Evolutionary conservation across 2,329 filamentous ascomycete species (phyloP), one percentile per base, ranked within the genome.

Genomic region (Orbilia oligospora): DNA sequence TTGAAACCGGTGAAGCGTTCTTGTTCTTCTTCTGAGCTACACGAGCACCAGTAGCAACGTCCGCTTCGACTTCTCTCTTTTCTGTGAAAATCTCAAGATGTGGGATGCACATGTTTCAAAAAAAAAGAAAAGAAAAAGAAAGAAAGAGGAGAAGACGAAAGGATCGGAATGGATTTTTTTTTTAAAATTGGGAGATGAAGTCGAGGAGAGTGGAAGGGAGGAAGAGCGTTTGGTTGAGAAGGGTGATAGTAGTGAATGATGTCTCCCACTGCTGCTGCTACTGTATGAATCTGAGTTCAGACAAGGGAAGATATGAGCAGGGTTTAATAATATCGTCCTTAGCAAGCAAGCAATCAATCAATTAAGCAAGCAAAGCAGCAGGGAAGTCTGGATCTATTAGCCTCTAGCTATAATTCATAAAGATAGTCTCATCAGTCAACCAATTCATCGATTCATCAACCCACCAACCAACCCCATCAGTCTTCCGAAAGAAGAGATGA

Each of bases 31-130:
- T 77, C 33, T 61, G 49, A 55, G 72, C 72, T 20, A 77, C 61
- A 44, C 72, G 63, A 16, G 72, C 67, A 46, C 66, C 56, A 5
- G 67, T 12, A 51, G 67, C 22, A 44, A 16, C n/a, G 9, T 76
- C 72, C 4, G 22, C 67, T 27, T 56, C 72, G 14, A n/a, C 24
- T 44, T 51, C 66, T 44, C 44, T 18, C 24, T 67, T 71, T 46
- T 77, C 72, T 16, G 66, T 71, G 22, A 71, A 67, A n/a, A 77
- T 48, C 48, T 77, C 72, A 12, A 77, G 68, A 38, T 51, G 72
- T 18, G 72, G 72, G 58, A 77, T 77, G 41, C 72, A 77, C 72
- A 77, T 77, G 14, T 58, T 61, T 27, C 49, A 61, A 58, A 16
- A 12, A 46, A 30, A 20, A 22, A 53, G 18, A 22, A n/a, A n/a